Conservation (phyloP, 495 filamentous ascomycete species). For the Lepidopterella palustris region DNA sequence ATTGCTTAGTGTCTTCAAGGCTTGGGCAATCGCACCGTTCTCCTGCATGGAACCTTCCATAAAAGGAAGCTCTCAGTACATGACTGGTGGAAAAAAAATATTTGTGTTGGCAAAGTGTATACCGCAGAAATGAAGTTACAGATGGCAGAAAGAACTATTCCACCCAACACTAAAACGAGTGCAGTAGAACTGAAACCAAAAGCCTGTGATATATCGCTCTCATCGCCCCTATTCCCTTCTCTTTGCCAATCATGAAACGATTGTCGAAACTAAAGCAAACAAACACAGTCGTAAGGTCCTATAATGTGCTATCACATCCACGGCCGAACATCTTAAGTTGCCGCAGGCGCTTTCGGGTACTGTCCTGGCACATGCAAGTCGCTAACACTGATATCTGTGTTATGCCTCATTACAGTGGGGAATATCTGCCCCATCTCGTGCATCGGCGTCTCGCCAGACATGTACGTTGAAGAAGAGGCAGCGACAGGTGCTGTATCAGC, state of each 20-base stretch:
- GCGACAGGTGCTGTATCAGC: constrained; percentile 16
- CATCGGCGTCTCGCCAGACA: constrained; percentile 10
- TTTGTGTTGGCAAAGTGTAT: too few species aligned
- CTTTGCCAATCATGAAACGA: neutral
- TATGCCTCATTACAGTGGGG: constrained; percentile 31
- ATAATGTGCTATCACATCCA: too few species aligned
- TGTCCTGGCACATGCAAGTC: constrained; percentile 37
- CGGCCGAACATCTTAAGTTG: too few species aligned
- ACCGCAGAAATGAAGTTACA: too few species aligned
- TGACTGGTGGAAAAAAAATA: too few species aligned
- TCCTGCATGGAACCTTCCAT: too few species aligned
- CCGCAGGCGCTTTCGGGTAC: constrained; percentile 21
- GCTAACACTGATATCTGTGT: constrained; percentile 35
- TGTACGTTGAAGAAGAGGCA: constrained; percentile 6
- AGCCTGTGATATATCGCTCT: neutral
- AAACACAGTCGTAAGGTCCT: too few species aligned
- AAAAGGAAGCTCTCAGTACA: too few species aligned
- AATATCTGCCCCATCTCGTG: constrained; percentile 25
- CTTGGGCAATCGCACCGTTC: too few species aligned
- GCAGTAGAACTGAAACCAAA: neutral
- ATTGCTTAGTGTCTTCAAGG: too few species aligned
- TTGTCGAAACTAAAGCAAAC: too few species aligned
- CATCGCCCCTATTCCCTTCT: neutral
- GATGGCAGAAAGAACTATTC: neutral
- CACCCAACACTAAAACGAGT: constrained; percentile 8